Evolutionary conservation across 768 basidiomycete species (phyloP).

Genomic region (Cyathus striatus): DNA sequence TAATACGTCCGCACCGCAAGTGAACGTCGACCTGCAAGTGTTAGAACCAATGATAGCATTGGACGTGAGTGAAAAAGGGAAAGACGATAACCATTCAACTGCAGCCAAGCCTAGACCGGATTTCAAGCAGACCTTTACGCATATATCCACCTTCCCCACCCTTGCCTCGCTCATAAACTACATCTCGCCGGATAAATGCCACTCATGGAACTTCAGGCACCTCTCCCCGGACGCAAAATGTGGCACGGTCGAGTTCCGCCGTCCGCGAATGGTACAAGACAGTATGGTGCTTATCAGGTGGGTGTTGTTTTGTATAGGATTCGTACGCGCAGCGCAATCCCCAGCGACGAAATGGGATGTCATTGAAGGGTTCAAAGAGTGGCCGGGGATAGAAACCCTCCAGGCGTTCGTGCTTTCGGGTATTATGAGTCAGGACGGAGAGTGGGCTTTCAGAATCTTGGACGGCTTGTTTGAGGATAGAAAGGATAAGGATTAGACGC

Average conservation of each 20-base stretch:
- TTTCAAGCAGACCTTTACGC: neutral
- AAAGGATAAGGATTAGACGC: no score
- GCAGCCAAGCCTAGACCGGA: neutral
- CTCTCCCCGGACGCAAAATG: neutral
- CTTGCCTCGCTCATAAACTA: neutral
- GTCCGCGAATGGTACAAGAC: neutral
- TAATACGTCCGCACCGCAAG: neutral
- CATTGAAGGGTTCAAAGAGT: neutral
- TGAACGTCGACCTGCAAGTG: neutral
- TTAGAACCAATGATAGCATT: no score
- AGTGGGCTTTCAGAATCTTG: neutral
- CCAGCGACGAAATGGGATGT: neutral
- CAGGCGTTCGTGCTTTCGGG: neutral
- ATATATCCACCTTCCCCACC: neutral
- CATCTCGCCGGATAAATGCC: neutral
- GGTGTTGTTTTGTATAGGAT: neutral
- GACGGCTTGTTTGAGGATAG: neutral
- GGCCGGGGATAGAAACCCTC: neutral
- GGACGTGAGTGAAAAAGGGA: no score
- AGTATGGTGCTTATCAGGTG: neutral
- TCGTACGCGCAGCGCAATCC: neutral
- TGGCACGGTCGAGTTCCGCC: neutral
- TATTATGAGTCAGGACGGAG: neutral
- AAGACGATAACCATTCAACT: no score
- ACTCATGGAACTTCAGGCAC: neutral